Base-by-base conservation (phyloP, 1,284 basidiomycete species). In the Apiotrichum mycotoxinovorans region DNA sequence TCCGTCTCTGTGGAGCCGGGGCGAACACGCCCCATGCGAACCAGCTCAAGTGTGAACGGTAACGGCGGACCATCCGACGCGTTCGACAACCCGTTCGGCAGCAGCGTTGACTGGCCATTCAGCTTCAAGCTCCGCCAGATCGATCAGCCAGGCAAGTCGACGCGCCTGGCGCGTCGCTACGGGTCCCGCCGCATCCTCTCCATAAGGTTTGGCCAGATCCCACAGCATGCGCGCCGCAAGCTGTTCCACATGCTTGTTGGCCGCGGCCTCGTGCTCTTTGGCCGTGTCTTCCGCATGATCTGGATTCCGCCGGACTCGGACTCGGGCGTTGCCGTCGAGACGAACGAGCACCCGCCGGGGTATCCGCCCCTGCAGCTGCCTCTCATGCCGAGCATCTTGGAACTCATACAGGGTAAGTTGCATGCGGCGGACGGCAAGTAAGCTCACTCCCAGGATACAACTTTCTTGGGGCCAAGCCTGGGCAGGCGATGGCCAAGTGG, bases 401-500 rank as follows among this genome's bases (percentile, higher is more conserved):
- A 62, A 9, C 23, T 69, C 0, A 40, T 70, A 5, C 33, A 71
- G 69, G 4, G 30, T 30, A 12, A 5, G 30, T 30, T 30, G n/a
- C n/a, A n/a, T n/a, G n/a, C n/a, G n/a, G n/a, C n/a, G n/a, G 12
- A 30, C 12, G 7, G 5, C 30, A 30, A 30, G 7, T 30, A 30
- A 30, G 12, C 30, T 30, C 5, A 30, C 30, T 5, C 5, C 7
- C 30, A 30, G 30, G 57, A 23, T 71, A 61, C 56, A 74, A 74
- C 43, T 51, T 60, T 38, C 52, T 72, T n/a, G n/a, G 37, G 1
- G 54, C 60, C 9, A 72, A 71, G 43, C 64, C 66, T 0, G 53
- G 52, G 7, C 72, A 74, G 44, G 66, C 72, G 0, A 68, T 74
- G 63, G 72, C 72, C 2, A 74, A 74, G 69, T 74, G 71, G 71